Evolutionary conservation across 345 rosid genomes (phyloP).

Genomic region (Iberis pinnata): DNA sequence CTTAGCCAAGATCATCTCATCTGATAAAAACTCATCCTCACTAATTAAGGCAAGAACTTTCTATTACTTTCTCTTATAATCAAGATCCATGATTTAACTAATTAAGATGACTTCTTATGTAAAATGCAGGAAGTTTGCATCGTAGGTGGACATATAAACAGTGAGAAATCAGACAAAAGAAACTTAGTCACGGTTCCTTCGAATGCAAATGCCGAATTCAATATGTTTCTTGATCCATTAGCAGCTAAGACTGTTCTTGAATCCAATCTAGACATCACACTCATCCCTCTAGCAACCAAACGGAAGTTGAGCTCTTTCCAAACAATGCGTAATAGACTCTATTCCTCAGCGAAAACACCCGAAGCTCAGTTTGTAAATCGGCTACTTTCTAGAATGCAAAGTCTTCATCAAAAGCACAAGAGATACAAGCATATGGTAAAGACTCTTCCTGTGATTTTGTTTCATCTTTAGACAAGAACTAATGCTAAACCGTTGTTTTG

Average conservation of each 20-base stretch:
- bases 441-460: background rate
- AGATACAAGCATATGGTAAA: slow-evolving; percentile 66
- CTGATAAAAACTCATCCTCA: slow-evolving; percentile 35
- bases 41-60: slow-evolving; percentile 46
- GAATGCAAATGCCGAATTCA: slow-evolving; percentile 62
- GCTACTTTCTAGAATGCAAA: slow-evolving; percentile 46
- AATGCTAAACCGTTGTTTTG: slow-evolving; percentile 11
- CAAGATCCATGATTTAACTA: background rate
- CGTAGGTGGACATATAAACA: slow-evolving; percentile 74
- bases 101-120: background rate
- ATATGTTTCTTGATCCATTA: slow-evolving; percentile 79
- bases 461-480: background rate
- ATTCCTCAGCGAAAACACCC: slow-evolving; percentile 34
- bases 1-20: slow-evolving; percentile 53
- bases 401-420: slow-evolving; percentile 38
- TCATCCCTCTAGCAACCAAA: slow-evolving; percentile 62
- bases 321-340: slow-evolving; percentile 29
- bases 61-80: background rate
- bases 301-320: slow-evolving; percentile 42
- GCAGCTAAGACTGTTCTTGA: slow-evolving; percentile 67
- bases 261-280: slow-evolving; percentile 55
- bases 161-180: slow-evolving; percentile 37
- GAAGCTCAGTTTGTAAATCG: slow-evolving; percentile 48
- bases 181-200: slow-evolving; percentile 46
- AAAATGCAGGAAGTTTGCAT: slow-evolving; percentile 53